A percentile compares a stretch with the other conserved stretches of the same genome.
Conservation (phyloP, 176 grass and related monocot genomes). For the Aegilops bicornis region DNA sequence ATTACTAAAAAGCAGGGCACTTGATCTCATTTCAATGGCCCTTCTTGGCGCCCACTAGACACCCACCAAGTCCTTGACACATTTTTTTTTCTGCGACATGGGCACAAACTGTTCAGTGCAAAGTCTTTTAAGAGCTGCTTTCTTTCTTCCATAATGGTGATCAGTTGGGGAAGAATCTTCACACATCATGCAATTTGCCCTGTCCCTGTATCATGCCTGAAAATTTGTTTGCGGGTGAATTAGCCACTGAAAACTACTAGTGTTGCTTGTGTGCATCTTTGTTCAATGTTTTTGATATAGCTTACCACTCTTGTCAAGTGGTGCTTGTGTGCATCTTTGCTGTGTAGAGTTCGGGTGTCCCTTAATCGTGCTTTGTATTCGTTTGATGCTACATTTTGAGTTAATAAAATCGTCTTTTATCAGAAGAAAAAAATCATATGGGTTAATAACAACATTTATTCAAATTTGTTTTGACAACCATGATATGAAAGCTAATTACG, state of each 20-base stretch:
- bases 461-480: too few relatives aligned
- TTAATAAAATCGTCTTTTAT: too few relatives aligned
- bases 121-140: background rate
- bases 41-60: constrained; percentile 20
- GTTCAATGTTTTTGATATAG: too few relatives aligned
- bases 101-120: background rate
- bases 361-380: too few relatives aligned
- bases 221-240: background rate
- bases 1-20: background rate
- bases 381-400: too few relatives aligned
- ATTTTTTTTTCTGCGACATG: background rate
- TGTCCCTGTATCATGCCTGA: background rate
- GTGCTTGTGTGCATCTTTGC: too few relatives aligned
- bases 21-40: background rate
- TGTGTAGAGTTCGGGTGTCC: rapidly evolving
- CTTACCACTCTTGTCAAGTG: too few relatives aligned
- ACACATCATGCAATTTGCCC: background rate
- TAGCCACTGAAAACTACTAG: background rate
- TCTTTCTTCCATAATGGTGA: background rate
- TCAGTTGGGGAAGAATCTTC: background rate
- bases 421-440: too few relatives aligned
- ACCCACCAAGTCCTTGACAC: background rate
- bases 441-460: too few relatives aligned
- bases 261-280: too few relatives aligned
- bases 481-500: background rate